phyloP scores from a whole-genome alignment of 2,329 filamentous ascomycete species.

The Aurifilum marmelostoma region DNA sequence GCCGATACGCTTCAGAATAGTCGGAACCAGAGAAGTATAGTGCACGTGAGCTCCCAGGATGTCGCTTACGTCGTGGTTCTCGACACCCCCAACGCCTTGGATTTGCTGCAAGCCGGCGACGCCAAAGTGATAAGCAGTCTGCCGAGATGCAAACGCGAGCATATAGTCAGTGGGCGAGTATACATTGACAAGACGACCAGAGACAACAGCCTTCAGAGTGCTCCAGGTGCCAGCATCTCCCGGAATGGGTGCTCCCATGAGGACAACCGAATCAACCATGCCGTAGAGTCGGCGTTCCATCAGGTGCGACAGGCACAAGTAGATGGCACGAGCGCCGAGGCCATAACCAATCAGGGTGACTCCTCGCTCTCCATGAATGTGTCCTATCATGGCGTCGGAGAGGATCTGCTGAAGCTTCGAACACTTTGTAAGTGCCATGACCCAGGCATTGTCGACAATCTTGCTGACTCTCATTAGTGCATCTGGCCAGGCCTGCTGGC shows the following conservation, averaged over 20 bases:
- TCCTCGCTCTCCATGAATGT: constrained; percentile 79
- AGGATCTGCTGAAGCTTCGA: constrained; percentile 74
- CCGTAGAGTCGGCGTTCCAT: constrained; percentile 84
- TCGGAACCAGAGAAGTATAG: constrained; percentile 69
- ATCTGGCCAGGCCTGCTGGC: constrained; percentile 66
- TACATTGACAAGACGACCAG: constrained; percentile 85
- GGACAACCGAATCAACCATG: constrained; percentile 79
- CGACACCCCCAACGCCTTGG: constrained; percentile 64
- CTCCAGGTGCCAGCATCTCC: constrained; percentile 75
- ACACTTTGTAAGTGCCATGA: constrained; percentile 72
- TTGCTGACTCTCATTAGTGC: constrained; percentile 69
- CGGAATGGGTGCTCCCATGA: constrained; percentile 83
- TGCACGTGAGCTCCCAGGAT: constrained; percentile 70
- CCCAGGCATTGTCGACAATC: constrained; percentile 82
- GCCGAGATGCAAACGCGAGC: constrained; percentile 85
- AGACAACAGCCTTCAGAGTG: constrained; percentile 75
- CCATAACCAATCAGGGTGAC: constrained; percentile 83
- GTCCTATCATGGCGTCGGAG: constrained; percentile 80
- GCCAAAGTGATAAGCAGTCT: constrained; percentile 69
- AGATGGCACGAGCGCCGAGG: constrained; percentile 81
- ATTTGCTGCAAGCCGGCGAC: constrained; percentile 82
- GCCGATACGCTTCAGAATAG: constrained; percentile 67
- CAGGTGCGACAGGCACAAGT: constrained; percentile 77
- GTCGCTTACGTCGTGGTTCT: constrained; percentile 70
- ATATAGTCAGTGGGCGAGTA: constrained; percentile 88